phyloP scores from a whole-genome alignment of 768 basidiomycete genomes.

The Phlebiopsis gigantea region DNA sequence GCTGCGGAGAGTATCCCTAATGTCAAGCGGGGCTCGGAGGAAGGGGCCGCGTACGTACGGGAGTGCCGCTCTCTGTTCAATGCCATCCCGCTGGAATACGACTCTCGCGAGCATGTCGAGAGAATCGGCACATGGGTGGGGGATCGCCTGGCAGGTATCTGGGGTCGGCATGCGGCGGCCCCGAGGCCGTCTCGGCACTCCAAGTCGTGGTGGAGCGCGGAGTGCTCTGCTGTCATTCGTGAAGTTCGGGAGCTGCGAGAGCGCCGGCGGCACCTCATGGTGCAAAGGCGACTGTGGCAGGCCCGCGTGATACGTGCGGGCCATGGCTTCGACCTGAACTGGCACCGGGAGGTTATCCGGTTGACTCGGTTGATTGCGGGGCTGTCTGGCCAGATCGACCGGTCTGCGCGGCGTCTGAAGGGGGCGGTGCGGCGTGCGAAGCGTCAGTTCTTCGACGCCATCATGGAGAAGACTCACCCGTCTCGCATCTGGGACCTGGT shows the following conservation, averaged over 20 bases:
- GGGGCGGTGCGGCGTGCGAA: constrained; percentile 1
- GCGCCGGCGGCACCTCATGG: not conserved
- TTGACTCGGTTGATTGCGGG: not conserved
- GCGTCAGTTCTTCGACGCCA: not conserved
- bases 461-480: constrained; percentile 2
- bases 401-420: not conserved
- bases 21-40: not conserved
- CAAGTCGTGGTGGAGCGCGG: constrained; percentile 11
- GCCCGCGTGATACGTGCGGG: not conserved
- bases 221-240: not conserved
- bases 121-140: not conserved
- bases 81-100: not conserved
- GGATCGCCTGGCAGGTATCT: not conserved
- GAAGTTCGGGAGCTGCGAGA: not conserved
- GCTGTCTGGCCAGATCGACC: not conserved
- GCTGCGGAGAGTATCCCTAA: not conserved
- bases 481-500: constrained; percentile 10
- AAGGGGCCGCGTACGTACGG: not conserved
- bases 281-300: not conserved
- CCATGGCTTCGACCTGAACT: not conserved
- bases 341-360: constrained; percentile 1
- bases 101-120: constrained; percentile 1
- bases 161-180: not conserved
- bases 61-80: not conserved
- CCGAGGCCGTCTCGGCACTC: not conserved